Conservation (phyloP, 2,329 filamentous ascomycete genomes). For the Chaetoscypha palmicola region DNA sequence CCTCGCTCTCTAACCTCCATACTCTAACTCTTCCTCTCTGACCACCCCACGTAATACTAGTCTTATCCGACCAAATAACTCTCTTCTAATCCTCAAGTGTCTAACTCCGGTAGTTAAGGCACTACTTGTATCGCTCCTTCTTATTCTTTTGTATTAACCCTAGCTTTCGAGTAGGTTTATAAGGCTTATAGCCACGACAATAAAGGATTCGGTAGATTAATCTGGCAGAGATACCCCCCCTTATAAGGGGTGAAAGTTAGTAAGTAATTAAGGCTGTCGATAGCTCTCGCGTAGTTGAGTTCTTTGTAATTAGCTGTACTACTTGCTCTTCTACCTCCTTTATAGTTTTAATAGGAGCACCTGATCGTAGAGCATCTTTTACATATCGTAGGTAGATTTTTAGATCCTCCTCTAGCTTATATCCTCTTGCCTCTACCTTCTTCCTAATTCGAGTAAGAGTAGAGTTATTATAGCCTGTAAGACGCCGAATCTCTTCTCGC, state of each 20-base stretch:
- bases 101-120: not conserved
- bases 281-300: not conserved
- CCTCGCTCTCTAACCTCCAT: not conserved
- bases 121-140: not conserved
- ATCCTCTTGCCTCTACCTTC: not conserved
- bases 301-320: not conserved
- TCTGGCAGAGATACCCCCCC: not conserved
- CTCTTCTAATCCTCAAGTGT: not conserved
- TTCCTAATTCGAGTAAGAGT: not conserved
- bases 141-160: not conserved
- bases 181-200: not conserved
- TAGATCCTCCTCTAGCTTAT: not conserved
- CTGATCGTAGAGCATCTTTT: not conserved
- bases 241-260: not conserved
- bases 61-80: not conserved
- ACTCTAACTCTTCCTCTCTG: not conserved
- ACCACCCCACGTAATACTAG: not conserved
- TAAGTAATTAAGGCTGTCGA: not conserved
- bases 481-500: not conserved
- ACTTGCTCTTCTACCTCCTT: not conserved
- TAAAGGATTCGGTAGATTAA: not conserved
- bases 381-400: not conserved
- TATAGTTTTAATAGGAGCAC: not conserved
- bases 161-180: not conserved
- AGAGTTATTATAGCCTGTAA: not conserved